phyloP scores from a whole-genome alignment of 2,329 filamentous ascomycete genomes.

The Aspergillus melleus region DNA sequence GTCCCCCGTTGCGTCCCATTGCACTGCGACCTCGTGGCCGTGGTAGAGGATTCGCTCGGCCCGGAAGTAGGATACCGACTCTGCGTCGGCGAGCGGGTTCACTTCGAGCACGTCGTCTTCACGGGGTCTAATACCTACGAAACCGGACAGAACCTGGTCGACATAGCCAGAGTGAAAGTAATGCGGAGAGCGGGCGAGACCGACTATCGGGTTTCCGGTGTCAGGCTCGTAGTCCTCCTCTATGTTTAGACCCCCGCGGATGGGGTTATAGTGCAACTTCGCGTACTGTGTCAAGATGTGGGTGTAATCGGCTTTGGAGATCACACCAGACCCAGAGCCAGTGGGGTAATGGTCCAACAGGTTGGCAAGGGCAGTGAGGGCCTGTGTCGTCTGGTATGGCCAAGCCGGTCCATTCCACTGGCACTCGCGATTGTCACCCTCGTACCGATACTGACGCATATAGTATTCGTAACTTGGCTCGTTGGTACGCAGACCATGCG shows the following conservation, averaged over 20 bases:
- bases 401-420: constrained; percentile 50
- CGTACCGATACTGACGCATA: constrained; percentile 39
- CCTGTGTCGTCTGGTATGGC: constrained; percentile 47
- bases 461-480: constrained; percentile 48
- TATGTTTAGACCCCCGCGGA: constrained; percentile 35
- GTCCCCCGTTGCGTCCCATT: constrained; percentile 37
- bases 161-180: constrained; percentile 50
- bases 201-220: constrained; percentile 44
- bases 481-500: constrained; percentile 43
- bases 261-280: constrained; percentile 39
- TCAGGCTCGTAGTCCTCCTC: constrained; percentile 49
- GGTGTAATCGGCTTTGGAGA: constrained; percentile 36
- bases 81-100: constrained; percentile 38
- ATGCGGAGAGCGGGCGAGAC: constrained; percentile 44
- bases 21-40: constrained; percentile 42
- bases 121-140: constrained; percentile 44
- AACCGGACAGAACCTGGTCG: constrained; percentile 43
- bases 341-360: constrained; percentile 44
- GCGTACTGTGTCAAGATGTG: constrained; percentile 41
- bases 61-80: constrained; percentile 41
- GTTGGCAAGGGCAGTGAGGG: constrained; percentile 43
- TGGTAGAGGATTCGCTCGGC: constrained; percentile 45
- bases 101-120: constrained; percentile 42
- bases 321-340: constrained; percentile 14
- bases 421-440: constrained; percentile 38